These are phyloP conservation scores for Kwoniella shivajii DNA, from an alignment of 1,284 basidiomycete species.

Conservation along the genomic window DNA sequence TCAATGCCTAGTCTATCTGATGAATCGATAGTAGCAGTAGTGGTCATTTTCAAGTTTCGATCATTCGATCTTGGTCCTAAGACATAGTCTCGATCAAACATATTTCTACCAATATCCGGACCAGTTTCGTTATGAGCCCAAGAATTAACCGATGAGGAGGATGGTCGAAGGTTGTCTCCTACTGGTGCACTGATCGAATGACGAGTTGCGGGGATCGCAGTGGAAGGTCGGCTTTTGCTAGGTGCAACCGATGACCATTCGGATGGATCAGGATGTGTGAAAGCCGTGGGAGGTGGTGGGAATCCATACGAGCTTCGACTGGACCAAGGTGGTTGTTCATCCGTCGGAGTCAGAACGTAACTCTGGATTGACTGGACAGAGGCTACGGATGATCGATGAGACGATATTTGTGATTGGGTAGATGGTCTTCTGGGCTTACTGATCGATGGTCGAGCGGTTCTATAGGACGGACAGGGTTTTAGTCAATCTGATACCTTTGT, in stretches of 20 bases:
- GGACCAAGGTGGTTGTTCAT: conserved; percentile 17
- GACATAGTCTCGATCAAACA: conserved; percentile 12
- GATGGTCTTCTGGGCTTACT: conserved; percentile 17
- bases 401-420: conserved; percentile 9
- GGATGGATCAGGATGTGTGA: conserved; percentile 3
- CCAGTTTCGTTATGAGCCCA: too few relatives aligned
- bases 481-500: too few relatives aligned
- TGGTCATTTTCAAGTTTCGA: background rate
- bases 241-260: conserved; percentile 20
- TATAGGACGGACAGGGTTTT: too few relatives aligned
- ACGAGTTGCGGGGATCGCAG: background rate
- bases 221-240: conserved; percentile 1
- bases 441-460: conserved; percentile 19
- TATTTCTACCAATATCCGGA: background rate
- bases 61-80: conserved; percentile 3
- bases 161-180: too few relatives aligned
- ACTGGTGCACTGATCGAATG: background rate
- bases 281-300: conserved; percentile 7
- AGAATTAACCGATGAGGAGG: too few relatives aligned
- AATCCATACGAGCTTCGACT: conserved; percentile 21
- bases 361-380: conserved; percentile 16
- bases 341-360: conserved; percentile 22
- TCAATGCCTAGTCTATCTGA: conserved; percentile 1
- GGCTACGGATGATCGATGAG: conserved; percentile 23
- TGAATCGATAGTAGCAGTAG: background rate